Base-by-base conservation (phyloP, 1,284 basidiomycete genomes). In the Austropuccinia psidii region DNA sequence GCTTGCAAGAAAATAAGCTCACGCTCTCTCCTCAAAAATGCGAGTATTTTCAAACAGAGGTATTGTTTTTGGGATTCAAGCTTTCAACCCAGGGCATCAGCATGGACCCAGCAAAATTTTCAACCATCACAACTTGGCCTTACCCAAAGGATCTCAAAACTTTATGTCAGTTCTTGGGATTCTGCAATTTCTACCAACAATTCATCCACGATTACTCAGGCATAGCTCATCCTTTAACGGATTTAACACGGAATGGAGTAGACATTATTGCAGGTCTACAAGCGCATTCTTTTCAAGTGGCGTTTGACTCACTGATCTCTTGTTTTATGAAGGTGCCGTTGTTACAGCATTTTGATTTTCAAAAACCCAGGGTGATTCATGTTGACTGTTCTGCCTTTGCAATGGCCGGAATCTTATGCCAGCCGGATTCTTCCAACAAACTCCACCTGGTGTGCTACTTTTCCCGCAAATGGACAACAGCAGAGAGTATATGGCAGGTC, bases 301-400 rank as follows among this genome's bases (percentile, higher is more conserved):
- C 43, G 3, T 60, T 70, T 50, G 0, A 27, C 17, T 13, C 21
- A 21, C n/a, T 61, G 1, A 50, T 49, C 19, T n/a, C 15, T 27
- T 24, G n/a, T 13, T 72, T 72, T 52, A 24, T 24, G 4, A 19
- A 19, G 1, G 21, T 55, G n/a, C 54, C 55, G 1, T 33, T 70
- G 7, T 43, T 60, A 47, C 31, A 15, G 0, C 69, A 72, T 54
- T 61, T 72, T 52, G 47, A 62, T 41, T 72, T 72, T 62, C 13
- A 24, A 1, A 24, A 41, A 13, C 55, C 27, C 1, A 8, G 58
- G n/a, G 45, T 50, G 0, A 3, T 72, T 15, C 57, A 72, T 11
- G 29, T 72, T 3, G 68, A 72, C 39, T 61, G 69, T 35, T 72
- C 27, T 3, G 69, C 57, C 17, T 72, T 49, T 31, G 57, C 58